phyloP scores from a whole-genome alignment of 441 rosid species.

The Syzygium malaccense region DNA sequence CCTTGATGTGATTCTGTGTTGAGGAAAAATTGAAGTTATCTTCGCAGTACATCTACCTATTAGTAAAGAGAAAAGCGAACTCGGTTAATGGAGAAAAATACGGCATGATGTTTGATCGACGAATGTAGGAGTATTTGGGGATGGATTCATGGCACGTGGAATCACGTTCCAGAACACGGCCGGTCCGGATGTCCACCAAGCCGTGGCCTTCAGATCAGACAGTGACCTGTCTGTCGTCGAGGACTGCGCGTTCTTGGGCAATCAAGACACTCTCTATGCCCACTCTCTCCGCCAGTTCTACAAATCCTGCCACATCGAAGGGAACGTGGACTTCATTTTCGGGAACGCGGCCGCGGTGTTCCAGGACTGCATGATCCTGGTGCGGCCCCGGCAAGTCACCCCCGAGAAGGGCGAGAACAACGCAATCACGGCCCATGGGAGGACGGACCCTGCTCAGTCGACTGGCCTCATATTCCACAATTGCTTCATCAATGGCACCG shows the following conservation, averaged over 20 bases:
- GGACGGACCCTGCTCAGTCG: conserved; percentile 72
- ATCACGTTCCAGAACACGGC: conserved; percentile 80
- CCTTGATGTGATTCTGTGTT: not conserved
- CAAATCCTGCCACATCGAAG: conserved; percentile 67
- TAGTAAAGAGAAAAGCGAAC: not conserved
- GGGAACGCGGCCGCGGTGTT: conserved; percentile 81
- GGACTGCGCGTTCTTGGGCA: conserved; percentile 82
- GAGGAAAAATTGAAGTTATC: not conserved
- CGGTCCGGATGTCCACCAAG: conserved; percentile 78
- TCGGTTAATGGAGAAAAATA: not conserved
- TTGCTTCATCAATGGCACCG: conserved; percentile 72
- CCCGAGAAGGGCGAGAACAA: conserved; percentile 67
- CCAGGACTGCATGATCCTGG: conserved; percentile 51
- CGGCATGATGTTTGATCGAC: not conserved
- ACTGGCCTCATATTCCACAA: conserved; percentile 72
- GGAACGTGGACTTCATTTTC: conserved; percentile 89
- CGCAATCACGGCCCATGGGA: conserved; percentile 83
- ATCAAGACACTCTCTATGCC: conserved; percentile 87
- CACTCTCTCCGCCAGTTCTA: conserved; percentile 90
- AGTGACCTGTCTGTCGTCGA: conserved; percentile 70
- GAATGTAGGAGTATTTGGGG: conserved; percentile 61
- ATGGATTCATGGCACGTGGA: conserved; percentile 91
- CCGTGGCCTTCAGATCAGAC: conserved; percentile 87
- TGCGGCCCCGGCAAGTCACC: conserved; percentile 50
- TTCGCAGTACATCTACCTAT: not conserved